Conservation (phyloP, 306 rosid species). For the Medicago arabica region DNA sequence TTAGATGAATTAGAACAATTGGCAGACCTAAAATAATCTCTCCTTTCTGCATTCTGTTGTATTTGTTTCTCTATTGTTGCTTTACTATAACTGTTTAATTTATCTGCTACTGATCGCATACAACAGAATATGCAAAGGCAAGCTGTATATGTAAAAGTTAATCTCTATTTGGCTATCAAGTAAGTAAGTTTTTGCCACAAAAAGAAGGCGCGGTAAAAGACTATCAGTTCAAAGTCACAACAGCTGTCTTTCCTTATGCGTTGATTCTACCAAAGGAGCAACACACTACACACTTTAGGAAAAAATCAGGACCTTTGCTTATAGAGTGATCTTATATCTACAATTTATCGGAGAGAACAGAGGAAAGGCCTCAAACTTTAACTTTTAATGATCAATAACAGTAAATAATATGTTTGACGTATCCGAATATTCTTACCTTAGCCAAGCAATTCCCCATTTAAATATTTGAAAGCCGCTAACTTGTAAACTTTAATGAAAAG, state of each 20-base stretch:
- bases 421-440: slow-evolving; percentile 59
- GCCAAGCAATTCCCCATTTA: slow-evolving; percentile 75
- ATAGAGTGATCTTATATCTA: not conserved
- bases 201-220: slow-evolving; percentile 6
- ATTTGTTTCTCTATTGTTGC: slow-evolving; percentile 22
- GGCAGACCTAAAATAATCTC: slow-evolving; percentile 10
- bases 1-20: slow-evolving; percentile 3
- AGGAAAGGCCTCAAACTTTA: slow-evolving; percentile 11
- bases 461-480: slow-evolving; percentile 43
- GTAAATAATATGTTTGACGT: slow-evolving; percentile 21
- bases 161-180: not conserved
- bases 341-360: slow-evolving; percentile 3
- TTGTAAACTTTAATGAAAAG: slow-evolving; percentile 34
- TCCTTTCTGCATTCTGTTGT: slow-evolving; percentile 20
- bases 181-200: slow-evolving; percentile 8
- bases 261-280: slow-evolving; percentile 19
- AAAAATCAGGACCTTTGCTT: slow-evolving; percentile 10
- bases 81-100: slow-evolving; percentile 9
- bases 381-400: slow-evolving; percentile 10
- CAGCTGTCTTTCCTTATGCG: slow-evolving; percentile 6
- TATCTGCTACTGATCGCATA: slow-evolving; percentile 17
- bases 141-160: slow-evolving; percentile 12
- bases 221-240: slow-evolving; percentile 29
- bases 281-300: not conserved
- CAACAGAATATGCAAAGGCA: slow-evolving; percentile 20